Base-by-base conservation (phyloP, 768 basidiomycete species). In the Pulveroboletus sp. region DNA sequence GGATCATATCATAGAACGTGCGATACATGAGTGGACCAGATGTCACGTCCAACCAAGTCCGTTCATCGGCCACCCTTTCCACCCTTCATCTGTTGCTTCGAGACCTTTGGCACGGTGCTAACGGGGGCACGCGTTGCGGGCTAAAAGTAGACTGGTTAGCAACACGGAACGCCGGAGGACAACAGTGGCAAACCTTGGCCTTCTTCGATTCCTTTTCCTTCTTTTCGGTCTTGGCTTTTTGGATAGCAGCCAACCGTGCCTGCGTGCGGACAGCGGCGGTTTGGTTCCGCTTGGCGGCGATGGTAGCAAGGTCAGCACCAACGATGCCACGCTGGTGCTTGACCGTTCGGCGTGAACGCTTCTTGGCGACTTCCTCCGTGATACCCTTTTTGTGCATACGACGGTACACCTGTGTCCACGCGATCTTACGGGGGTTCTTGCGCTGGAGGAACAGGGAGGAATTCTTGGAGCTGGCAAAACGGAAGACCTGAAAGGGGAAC, bases 341-440 rank as follows among this genome's bases (percentile, higher is more conserved):
- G 67, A 98, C 92, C 57, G 91, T 93, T 73, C 86, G 85, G 73
- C 94, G 89, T 44, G 89, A 89, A 57, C 95, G 88, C 79, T 96
- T 97, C 92, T 98, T 99, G 65, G 93, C 93, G 46, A 94, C 89
- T 74, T 98, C 95, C 76, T 98, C 95, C 44, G 93, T 93, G 71
- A 98, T 83, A 71, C 96, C 96, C 85, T 99, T 99, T 85, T 95
- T 96, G 84, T 98, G 96, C 86, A 96, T 91, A 63, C 93, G 88
- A 58, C 91, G 88, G 81, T 89, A 95, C 55, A 88, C 82, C 63
- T 77, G 74, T 35, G 95, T 98, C 95, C 95, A 98, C 57, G 95
- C 87, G 75, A 98, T 93, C 83, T 98, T 98, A 69, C 96, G 91
- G 46, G 96, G 96, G 80, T 99, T 98, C 80, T 99, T 99, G 77